Evolutionary conservation across 2,329 filamentous ascomycete species (phyloP).

Genomic region (Penicillium frequentans): DNA sequence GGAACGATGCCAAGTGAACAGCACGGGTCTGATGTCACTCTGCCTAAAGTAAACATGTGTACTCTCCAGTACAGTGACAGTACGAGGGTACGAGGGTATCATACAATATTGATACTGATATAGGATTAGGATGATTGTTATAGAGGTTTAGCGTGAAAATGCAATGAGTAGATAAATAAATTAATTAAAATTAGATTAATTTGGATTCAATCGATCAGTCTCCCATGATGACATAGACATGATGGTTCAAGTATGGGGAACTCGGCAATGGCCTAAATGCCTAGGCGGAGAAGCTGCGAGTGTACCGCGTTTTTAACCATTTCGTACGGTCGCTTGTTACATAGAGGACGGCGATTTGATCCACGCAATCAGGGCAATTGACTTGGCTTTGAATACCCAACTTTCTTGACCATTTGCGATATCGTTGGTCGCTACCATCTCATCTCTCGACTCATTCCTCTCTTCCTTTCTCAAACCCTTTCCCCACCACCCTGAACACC

Average conservation of each 20-base stretch:
- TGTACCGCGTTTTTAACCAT: constrained; percentile 4
- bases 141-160: not conserved
- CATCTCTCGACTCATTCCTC: constrained; percentile 2
- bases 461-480: not conserved
- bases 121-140: not conserved
- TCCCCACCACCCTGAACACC: constrained; percentile 3
- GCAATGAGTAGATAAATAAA: not conserved
- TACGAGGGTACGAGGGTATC: constrained; percentile 3
- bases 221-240: not conserved
- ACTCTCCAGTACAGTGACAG: constrained; percentile 10
- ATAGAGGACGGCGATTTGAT: constrained; percentile 6
- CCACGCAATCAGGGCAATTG: constrained; percentile 25
- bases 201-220: not conserved
- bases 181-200: not conserved
- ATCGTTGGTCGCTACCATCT: not conserved
- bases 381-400: constrained; percentile 25
- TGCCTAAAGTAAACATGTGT: constrained; percentile 10
- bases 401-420: constrained; percentile 6
- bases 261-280: not conserved
- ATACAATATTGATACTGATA: not conserved
- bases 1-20: not conserved
- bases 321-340: constrained; percentile 8
- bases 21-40: constrained; percentile 29
- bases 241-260: constrained; percentile 1
- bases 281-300: not conserved